Evolutionary conservation across 257 asterid genomes (phyloP).

Genomic region (Nicotiana obtusifolia): DNA sequence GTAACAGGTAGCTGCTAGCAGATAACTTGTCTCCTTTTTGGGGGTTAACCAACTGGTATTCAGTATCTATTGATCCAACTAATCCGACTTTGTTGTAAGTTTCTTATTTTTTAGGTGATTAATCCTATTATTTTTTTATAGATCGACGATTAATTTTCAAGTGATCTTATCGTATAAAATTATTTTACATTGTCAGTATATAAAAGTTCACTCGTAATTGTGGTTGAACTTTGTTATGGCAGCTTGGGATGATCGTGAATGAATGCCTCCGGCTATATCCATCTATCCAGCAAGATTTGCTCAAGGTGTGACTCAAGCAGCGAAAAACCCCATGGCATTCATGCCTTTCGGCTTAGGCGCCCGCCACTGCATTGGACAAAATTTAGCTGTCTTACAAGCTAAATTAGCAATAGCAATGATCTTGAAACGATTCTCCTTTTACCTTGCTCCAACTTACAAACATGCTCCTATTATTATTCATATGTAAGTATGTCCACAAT

Average conservation of each 20-base stretch:
- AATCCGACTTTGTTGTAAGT: too few relatives aligned
- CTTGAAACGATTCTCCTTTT: constrained; percentile 61
- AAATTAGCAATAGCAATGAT: constrained; percentile 68
- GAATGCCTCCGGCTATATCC: constrained; percentile 86
- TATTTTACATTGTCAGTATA: too few relatives aligned
- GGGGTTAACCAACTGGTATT: too few relatives aligned
- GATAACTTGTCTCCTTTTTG: too few relatives aligned
- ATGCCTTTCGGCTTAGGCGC: constrained; percentile 84
- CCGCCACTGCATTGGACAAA: constrained; percentile 84
- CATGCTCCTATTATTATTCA: constrained; percentile 67
- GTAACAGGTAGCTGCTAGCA: too few relatives aligned
- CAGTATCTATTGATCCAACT: too few relatives aligned
- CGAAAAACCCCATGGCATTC: constrained; percentile 69
- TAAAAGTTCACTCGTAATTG: background rate
- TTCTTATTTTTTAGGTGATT: too few relatives aligned
- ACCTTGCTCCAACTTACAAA: constrained; percentile 55
- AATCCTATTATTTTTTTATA: too few relatives aligned
- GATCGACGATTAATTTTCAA: too few relatives aligned
- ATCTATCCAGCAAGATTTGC: constrained; percentile 79
- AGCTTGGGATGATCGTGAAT: constrained; percentile 75
- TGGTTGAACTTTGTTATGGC: constrained; percentile 10
- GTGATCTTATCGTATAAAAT: too few relatives aligned
- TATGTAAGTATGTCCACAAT: constrained; percentile 69
- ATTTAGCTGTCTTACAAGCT: constrained; percentile 74
- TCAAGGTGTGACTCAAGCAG: constrained; percentile 60